Conservation (phyloP, 2,329 filamentous ascomycete species). For the Neonectria hederae region DNA sequence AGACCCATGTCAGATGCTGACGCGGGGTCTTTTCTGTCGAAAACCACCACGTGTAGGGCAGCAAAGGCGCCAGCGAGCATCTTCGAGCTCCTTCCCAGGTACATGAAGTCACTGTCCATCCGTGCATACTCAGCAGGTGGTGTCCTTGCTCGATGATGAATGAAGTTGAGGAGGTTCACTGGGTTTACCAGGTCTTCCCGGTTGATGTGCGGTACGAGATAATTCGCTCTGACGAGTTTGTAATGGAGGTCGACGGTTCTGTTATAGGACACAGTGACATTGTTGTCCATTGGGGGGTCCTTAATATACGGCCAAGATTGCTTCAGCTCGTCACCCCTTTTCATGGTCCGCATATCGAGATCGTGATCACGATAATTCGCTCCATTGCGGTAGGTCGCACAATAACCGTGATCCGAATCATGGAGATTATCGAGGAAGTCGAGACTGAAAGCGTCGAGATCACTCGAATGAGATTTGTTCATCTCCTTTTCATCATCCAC, state of each 20-base stretch:
- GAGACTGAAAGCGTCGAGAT: constrained; percentile 32
- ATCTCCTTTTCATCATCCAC: constrained; percentile 28
- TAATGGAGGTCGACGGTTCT: constrained; percentile 16
- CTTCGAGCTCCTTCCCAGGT: constrained; percentile 26
- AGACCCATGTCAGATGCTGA: background rate
- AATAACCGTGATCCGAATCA: background rate
- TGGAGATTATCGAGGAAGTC: constrained; percentile 28
- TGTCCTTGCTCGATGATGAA: constrained; percentile 32
- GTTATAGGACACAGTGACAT: constrained; percentile 16
- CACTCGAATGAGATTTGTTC: constrained; percentile 19
- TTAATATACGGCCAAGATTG: background rate
- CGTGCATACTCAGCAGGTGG: constrained; percentile 18
- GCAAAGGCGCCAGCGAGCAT: constrained; percentile 30
- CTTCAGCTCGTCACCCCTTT: background rate
- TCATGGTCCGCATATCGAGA: background rate
- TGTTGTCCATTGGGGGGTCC: background rate
- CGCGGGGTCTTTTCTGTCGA: background rate
- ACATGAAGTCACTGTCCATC: constrained; percentile 31
- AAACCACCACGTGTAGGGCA: constrained; percentile 8
- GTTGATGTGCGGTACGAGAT: constrained; percentile 39
- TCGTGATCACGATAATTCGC: constrained; percentile 29
- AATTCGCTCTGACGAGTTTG: constrained; percentile 27
- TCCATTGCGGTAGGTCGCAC: constrained; percentile 32
- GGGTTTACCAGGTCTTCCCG: constrained; percentile 28
- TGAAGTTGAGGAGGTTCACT: constrained; percentile 32